Percentiles rank a stretch among this genome's conserved stretches.
These are phyloP conservation scores for Chrysoporthe cubensis DNA, from an alignment of 2,329 filamentous ascomycete genomes.

Conservation along the genomic window DNA sequence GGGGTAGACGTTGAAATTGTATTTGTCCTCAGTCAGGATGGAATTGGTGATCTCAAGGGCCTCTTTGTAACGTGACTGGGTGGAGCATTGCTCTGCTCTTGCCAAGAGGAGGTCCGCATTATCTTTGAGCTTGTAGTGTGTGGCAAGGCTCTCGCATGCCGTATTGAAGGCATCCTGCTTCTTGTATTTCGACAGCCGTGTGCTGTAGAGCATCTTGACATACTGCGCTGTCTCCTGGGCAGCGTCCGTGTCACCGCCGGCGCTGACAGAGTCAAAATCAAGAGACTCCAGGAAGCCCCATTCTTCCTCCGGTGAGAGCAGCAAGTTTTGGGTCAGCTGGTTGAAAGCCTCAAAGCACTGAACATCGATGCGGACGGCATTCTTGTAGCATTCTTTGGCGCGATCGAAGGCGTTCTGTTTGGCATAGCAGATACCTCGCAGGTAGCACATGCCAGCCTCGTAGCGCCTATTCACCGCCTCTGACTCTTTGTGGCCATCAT, in stretches of 20 bases:
- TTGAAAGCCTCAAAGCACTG: slow-evolving; percentile 99
- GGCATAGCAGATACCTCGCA: slow-evolving; percentile 90
- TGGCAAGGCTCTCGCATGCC: slow-evolving; percentile 88
- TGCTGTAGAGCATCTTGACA: slow-evolving; percentile 94
- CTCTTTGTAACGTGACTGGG: slow-evolving; percentile 87
- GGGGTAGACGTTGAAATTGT: slow-evolving; percentile 88
- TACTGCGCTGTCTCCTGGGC: slow-evolving; percentile 91
- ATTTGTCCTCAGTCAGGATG: slow-evolving; percentile 81
- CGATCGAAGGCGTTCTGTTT: slow-evolving; percentile 97
- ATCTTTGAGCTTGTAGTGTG: slow-evolving; percentile 83
- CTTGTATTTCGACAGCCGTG: slow-evolving; percentile 91
- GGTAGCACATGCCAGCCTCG: slow-evolving; percentile 96
- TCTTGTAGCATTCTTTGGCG: slow-evolving; percentile 98
- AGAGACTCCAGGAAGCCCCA: slow-evolving; percentile 86
- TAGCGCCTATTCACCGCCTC: slow-evolving; percentile 77
- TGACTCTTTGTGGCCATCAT: slow-evolving; percentile 35
- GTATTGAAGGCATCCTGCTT: slow-evolving; percentile 81
- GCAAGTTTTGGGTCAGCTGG: slow-evolving; percentile 93
- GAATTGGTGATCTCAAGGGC: slow-evolving; percentile 82
- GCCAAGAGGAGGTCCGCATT: slow-evolving; percentile 93
- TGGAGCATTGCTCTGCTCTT: slow-evolving; percentile 88
- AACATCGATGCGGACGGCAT: slow-evolving; percentile 93
- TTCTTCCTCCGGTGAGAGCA: slow-evolving; percentile 86
- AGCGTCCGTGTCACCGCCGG: slow-evolving; percentile 59
- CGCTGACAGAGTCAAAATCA: slow-evolving; percentile 82